These are phyloP conservation scores for Heliosperma pusillum DNA, from an alignment of 148 eudicot genomes.

Conservation along the genomic window DNA sequence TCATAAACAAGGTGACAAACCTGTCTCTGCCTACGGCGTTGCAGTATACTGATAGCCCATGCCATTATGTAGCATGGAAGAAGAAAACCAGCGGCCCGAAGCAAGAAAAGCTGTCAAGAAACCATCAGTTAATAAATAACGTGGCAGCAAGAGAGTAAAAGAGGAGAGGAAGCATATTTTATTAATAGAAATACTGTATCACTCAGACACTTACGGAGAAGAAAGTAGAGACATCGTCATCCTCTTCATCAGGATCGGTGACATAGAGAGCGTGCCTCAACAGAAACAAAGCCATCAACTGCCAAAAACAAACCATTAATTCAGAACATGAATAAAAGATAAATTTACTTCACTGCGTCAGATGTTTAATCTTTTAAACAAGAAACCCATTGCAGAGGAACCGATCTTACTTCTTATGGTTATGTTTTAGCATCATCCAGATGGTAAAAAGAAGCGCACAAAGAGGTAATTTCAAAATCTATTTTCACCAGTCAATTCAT, in stretches of 20 bases:
- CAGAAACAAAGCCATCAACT: slow-evolving; percentile 78
- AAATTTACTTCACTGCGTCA: background rate
- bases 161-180: background rate
- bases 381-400: background rate
- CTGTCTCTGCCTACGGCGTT: slow-evolving; percentile 75
- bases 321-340: slow-evolving; percentile 3
- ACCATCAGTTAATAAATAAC: slow-evolving; percentile 14
- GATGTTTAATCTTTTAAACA: background rate
- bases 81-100: slow-evolving; percentile 80
- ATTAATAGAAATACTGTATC: background rate
- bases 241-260: slow-evolving; percentile 56
- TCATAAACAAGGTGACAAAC: slow-evolving; percentile 26
- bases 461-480: no score
- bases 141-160: slow-evolving; percentile 1
- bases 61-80: slow-evolving; percentile 86
- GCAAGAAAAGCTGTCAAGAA: slow-evolving; percentile 64
- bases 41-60: slow-evolving; percentile 77
- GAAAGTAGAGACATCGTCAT: slow-evolving; percentile 68
- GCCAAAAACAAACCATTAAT: slow-evolving; percentile 22
- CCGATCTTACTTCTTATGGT: background rate
- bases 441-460: no score
- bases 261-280: slow-evolving; percentile 74
- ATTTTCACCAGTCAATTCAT: background rate
- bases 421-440: no score
- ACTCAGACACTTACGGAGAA: slow-evolving; percentile 53